Conservation (phyloP, 768 basidiomycete genomes). For the Cubamyces sp. region DNA sequence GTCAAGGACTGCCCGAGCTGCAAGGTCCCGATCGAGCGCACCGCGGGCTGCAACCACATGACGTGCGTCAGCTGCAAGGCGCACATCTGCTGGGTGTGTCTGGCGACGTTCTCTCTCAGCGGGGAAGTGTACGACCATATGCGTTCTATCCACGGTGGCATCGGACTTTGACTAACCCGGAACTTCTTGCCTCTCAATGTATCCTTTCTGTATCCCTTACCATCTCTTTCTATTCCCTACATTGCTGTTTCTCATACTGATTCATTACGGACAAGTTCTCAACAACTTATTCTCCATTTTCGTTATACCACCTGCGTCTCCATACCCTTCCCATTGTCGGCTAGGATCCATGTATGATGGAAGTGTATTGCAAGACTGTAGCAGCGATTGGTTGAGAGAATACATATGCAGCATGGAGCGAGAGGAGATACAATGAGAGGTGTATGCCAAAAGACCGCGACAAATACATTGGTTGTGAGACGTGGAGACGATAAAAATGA, state of each 20-base stretch:
- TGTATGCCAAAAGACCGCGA: conserved; percentile 1
- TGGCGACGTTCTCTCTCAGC: conserved; percentile 68
- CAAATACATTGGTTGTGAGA: conserved; percentile 18
- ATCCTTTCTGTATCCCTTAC: neutral
- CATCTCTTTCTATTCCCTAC: neutral
- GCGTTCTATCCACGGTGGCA: conserved; percentile 66
- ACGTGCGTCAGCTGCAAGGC: conserved; percentile 74
- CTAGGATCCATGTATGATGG: conserved; percentile 2
- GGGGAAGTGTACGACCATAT: conserved; percentile 82
- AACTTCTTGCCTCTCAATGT: neutral
- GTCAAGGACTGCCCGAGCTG: conserved; percentile 80
- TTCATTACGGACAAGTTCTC: no score
- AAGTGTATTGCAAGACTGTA: conserved; percentile 9
- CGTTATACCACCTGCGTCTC: no score
- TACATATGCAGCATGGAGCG: conserved; percentile 19
- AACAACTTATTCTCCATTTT: no score
- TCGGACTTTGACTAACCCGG: conserved; percentile 43
- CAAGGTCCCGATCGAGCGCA: conserved; percentile 69
- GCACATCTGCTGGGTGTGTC: conserved; percentile 83
- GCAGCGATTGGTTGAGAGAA: conserved; percentile 7
- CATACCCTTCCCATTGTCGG: no score
- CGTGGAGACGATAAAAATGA: neutral
- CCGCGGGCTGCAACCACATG: conserved; percentile 83
- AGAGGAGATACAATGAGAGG: conserved; percentile 3
- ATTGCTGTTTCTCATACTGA: no score